These are phyloP conservation scores for Ammopiptanthus mongolicus DNA, from an alignment of 306 rosid genomes.

Conservation along the genomic window DNA sequence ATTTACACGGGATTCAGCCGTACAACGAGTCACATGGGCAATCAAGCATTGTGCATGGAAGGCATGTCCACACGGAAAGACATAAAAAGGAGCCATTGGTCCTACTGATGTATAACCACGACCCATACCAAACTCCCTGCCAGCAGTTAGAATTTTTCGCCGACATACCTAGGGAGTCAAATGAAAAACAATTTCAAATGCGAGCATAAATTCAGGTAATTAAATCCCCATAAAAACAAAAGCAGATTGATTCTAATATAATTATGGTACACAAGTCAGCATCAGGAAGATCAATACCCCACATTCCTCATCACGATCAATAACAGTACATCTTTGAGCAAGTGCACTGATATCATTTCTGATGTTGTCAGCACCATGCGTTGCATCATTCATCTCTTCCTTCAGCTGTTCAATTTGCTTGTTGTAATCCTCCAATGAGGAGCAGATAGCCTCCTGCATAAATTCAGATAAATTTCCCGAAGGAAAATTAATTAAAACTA, in stretches of 20 bases:
- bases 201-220: background rate
- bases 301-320: constrained; percentile 93
- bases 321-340: constrained; percentile 95
- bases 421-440: constrained; percentile 95
- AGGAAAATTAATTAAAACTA: constrained; percentile 2
- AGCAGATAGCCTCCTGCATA: constrained; percentile 88
- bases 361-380: constrained; percentile 95
- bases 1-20: constrained; percentile 65
- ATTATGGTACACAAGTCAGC: background rate
- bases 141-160: constrained; percentile 70
- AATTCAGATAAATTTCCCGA: constrained; percentile 13
- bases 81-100: constrained; percentile 93
- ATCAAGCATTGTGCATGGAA: constrained; percentile 89
- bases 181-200: constrained; percentile 26
- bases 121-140: constrained; percentile 63
- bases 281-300: constrained; percentile 65
- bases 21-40: constrained; percentile 91
- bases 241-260: background rate
- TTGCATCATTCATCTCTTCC: constrained; percentile 98
- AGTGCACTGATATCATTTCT: constrained; percentile 95
- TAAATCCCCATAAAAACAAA: constrained; percentile 2
- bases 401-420: constrained; percentile 93
- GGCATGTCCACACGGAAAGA: constrained; percentile 91
- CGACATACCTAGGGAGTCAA: constrained; percentile 58
- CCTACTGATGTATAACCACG: constrained; percentile 75